Evolutionary conservation across 129 eudicot genomes (phyloP).

Genomic region (Flaveria trinervia): DNA sequence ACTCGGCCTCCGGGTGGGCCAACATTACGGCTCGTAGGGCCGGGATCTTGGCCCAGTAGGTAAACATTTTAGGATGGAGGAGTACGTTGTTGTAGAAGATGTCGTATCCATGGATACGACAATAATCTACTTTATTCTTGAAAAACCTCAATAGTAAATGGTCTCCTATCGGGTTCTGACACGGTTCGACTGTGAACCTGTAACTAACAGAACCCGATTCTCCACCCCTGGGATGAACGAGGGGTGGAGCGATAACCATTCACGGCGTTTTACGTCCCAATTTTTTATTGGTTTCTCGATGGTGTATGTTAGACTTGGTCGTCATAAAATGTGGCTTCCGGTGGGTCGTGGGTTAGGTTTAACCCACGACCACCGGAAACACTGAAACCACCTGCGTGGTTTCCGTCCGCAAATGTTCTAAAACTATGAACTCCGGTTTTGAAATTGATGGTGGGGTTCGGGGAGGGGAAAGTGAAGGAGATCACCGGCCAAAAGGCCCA

Average conservation of each 20-base stretch:
- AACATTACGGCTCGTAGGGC: conserved; percentile 66
- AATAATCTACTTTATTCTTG: conserved; percentile 83
- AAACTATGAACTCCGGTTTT: neutral
- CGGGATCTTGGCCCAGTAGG: conserved; percentile 79
- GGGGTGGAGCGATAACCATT: conserved; percentile 65
- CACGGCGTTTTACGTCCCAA: conserved; percentile 66
- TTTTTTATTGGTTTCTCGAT: conserved; percentile 35
- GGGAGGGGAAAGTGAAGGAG: conserved; percentile 9
- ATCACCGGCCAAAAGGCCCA: conserved; percentile 50
- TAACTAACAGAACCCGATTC: conserved; percentile 50
- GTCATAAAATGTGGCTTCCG: conserved; percentile 51
- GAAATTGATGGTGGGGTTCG: neutral
- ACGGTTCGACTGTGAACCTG: conserved; percentile 76
- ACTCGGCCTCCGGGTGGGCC: conserved; percentile 91
- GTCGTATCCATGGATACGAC: conserved; percentile 78
- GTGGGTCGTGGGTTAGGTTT: conserved; percentile 45
- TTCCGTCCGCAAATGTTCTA: neutral
- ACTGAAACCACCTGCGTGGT: neutral
- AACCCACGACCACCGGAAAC: conserved; percentile 3
- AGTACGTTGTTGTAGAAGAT: conserved; percentile 72
- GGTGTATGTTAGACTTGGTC: conserved; percentile 42
- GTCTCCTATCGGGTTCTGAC: conserved; percentile 73
- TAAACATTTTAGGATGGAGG: conserved; percentile 60
- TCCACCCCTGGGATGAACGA: conserved; percentile 43
- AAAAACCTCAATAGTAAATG: conserved; percentile 61